Base-by-base conservation (phyloP, 1,284 basidiomycete genomes). In the Cutaneotrichosporon cutaneum region DNA sequence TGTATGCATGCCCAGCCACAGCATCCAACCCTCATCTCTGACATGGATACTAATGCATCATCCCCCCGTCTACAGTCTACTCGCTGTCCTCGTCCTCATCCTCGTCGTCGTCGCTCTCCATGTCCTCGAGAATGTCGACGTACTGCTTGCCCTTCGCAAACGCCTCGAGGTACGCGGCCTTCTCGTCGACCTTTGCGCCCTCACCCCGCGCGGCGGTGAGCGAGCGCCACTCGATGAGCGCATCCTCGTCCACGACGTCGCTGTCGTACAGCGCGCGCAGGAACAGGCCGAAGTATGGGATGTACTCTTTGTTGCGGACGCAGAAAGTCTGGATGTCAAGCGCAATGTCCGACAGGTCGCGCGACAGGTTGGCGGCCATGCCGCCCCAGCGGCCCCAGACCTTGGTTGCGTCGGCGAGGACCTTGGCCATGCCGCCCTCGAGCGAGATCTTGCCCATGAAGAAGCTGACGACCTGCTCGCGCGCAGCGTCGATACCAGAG, bases 161-260 rank as follows among this genome's bases (percentile, higher is more conserved):
- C 21, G 71, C 63, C 45, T 73, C 73, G 51, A 54, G 50, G 72
- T 71, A 73, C 56, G 53, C 55, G 64, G 68, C 63, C 62, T 70
- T 68, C 67, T 75, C 72, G 42, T 63, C 64, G n/a, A 68, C 71
- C 57, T 68, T 66, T 21, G 72, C 72, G 4, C 72, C 75, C 45
- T 75, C 74, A 8, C 77, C 80, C 35, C 69, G 71, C 0, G 77
- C 70, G 30, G 70, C 65, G 7, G 66, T 64, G 13, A 76, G 64
- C 27, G 70, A 72, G 58, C 77, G 76, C 81, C 81, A 82, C 53
- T 76, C 73, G 21, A 79, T 60, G 44, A 82, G 66, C 22, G 72
- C 76, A 21, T 76, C 73, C 54, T 78, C 78, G 21, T 72, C 74
- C 13, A 79, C 68, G 7, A 79, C 60, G 54, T 82, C 81, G 11